phyloP scores from a whole-genome alignment of 352 stramenopile genomes.

The Halophytophthora polymorphica region DNA sequence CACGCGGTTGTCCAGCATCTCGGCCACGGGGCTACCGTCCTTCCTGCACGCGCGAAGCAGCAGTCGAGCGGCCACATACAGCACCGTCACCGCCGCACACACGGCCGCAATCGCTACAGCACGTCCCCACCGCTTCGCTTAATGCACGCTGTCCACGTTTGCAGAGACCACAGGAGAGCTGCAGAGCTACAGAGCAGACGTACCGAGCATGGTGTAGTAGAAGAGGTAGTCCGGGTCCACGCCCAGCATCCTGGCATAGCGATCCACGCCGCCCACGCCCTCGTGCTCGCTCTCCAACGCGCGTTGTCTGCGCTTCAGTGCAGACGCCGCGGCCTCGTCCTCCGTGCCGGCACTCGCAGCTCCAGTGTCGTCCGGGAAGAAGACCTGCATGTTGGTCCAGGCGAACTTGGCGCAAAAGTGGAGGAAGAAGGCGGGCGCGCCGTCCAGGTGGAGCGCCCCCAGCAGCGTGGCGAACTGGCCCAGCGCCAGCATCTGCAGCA shows the following conservation, averaged over 20 bases:
- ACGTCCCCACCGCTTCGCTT: not conserved
- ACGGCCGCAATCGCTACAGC: slow-evolving; percentile 18
- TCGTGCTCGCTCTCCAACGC: slow-evolving; percentile 9
- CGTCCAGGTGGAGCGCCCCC: slow-evolving; percentile 36
- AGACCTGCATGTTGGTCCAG: slow-evolving; percentile 57
- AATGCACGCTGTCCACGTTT: not conserved
- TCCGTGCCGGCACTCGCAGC: not conserved
- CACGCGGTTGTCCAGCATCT: slow-evolving; percentile 36
- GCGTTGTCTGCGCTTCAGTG: slow-evolving; percentile 7
- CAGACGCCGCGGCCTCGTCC: not conserved
- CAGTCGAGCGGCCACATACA: slow-evolving; percentile 32
- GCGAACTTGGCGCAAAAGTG: slow-evolving; percentile 45
- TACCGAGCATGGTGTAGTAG: slow-evolving; percentile 42
- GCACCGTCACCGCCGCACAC: slow-evolving; percentile 19
- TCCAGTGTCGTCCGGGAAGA: slow-evolving; percentile 6
- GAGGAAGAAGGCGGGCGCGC: slow-evolving; percentile 38
- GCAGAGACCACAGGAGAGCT: too few relatives aligned
- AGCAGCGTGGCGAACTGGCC: slow-evolving; percentile 55
- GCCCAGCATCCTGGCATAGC: slow-evolving; percentile 36
- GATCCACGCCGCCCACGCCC: slow-evolving; percentile 27
- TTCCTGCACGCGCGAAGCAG: slow-evolving; percentile 19
- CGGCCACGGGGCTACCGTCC: slow-evolving; percentile 7
- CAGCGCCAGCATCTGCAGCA: slow-evolving; percentile 35
- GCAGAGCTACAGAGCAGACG: too few relatives aligned
- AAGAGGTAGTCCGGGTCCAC: slow-evolving; percentile 41